Conservation (phyloP, 345 rosid species). For the Eucalyptus sideroxylon region DNA sequence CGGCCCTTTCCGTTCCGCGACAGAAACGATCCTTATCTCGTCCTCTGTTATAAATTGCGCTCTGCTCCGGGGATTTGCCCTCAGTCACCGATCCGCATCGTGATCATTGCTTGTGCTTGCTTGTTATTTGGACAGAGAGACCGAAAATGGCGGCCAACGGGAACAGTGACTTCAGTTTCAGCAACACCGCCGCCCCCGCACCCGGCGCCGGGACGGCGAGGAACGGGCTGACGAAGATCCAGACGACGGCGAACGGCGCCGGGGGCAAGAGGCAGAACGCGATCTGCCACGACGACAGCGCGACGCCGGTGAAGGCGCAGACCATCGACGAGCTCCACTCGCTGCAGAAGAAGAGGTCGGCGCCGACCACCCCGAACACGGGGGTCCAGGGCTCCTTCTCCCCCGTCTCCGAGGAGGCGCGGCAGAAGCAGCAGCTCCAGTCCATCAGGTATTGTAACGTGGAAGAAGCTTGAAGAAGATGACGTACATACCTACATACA, state of each 20-base stretch:
- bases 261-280: slow-evolving; percentile 7
- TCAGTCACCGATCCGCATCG: background rate
- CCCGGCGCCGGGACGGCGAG: slow-evolving; percentile 5
- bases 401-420: slow-evolving; percentile 52
- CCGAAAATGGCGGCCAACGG: slow-evolving; percentile 15
- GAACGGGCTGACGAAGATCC: slow-evolving; percentile 32
- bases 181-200: background rate
- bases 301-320: slow-evolving; percentile 64
- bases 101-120: background rate
- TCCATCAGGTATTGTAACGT: slow-evolving; percentile 56
- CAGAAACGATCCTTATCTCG: background rate
- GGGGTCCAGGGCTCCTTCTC: slow-evolving; percentile 26
- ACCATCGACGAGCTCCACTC: slow-evolving; percentile 95
- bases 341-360: slow-evolving; percentile 75
- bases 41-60: background rate
- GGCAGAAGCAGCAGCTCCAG: slow-evolving; percentile 82
- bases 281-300: slow-evolving; percentile 68
- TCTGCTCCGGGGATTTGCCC: background rate
- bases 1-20: background rate
- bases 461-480: background rate
- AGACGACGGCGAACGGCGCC: slow-evolving; percentile 16
- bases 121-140: background rate
- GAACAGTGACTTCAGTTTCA: slow-evolving; percentile 17
- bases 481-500: too few species aligned
- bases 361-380: slow-evolving; percentile 67